Conservation (phyloP, 148 eudicot genomes). For the Tetragonia tetragonoides region DNA sequence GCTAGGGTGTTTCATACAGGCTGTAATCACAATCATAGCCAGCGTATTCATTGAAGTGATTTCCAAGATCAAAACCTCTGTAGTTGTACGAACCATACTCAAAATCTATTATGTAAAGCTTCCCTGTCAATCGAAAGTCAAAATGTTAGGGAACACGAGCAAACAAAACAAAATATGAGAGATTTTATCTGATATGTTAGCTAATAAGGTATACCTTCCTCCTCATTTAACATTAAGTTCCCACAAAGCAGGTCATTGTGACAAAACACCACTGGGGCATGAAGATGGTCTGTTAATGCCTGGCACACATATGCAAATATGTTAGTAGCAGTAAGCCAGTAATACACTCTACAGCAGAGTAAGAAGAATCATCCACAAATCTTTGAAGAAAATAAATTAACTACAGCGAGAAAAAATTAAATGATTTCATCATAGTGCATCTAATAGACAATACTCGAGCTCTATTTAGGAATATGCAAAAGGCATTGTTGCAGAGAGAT, state of each 20-base stretch:
- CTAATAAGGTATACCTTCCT: constrained; percentile 50
- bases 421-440: constrained; percentile 1
- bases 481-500: neutral
- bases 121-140: constrained; percentile 46
- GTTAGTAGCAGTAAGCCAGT: constrained; percentile 14
- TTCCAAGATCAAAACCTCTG: constrained; percentile 97
- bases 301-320: constrained; percentile 38
- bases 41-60: constrained; percentile 97
- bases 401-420: neutral
- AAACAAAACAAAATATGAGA: neutral
- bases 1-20: constrained; percentile 49
- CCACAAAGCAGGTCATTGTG: constrained; percentile 97
- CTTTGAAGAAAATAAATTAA: neutral
- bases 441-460: neutral
- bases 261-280: constrained; percentile 83
- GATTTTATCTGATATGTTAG: neutral
- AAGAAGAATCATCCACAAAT: neutral
- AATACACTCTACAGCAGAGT: neutral
- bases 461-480: neutral
- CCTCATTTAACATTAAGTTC: constrained; percentile 85
- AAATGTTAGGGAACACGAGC: constrained; percentile 1
- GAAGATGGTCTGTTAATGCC: constrained; percentile 64
- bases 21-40: constrained; percentile 97
- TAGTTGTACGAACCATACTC: constrained; percentile 95
- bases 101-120: constrained; percentile 90